phyloP scores from a whole-genome alignment of 73 alveolate species.

The Paramecium bursaria region DNA sequence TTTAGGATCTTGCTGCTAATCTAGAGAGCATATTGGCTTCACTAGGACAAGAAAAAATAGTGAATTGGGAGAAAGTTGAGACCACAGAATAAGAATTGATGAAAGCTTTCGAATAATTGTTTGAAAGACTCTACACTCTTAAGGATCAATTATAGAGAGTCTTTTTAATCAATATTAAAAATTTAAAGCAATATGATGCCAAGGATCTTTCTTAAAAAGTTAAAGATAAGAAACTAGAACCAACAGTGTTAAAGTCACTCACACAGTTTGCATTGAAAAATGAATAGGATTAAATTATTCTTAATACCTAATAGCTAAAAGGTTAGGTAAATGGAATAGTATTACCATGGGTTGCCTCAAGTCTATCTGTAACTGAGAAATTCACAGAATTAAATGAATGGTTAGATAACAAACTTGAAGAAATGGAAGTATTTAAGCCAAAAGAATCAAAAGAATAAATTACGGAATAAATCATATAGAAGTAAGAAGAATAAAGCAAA shows the following conservation, averaged over 20 bases:
- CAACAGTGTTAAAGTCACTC: slow-evolving; percentile 29
- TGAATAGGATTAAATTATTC: slow-evolving; percentile 32
- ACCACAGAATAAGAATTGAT: slow-evolving; percentile 18
- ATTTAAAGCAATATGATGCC: slow-evolving; percentile 57
- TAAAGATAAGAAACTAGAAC: slow-evolving; percentile 39
- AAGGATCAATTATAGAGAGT: slow-evolving; percentile 45
- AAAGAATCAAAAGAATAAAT: slow-evolving; percentile 19
- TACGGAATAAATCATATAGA: background rate
- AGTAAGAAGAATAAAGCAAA: background rate
- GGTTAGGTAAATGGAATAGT: slow-evolving; percentile 43
- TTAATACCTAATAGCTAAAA: slow-evolving; percentile 5
- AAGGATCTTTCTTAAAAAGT: slow-evolving; percentile 44
- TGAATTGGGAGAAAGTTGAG: slow-evolving; percentile 56
- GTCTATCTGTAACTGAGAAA: slow-evolving; percentile 41
- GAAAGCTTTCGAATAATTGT: slow-evolving; percentile 46
- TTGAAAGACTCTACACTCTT: slow-evolving; percentile 50
- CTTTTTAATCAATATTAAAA: slow-evolving; percentile 36
- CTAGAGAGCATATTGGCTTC: slow-evolving; percentile 43
- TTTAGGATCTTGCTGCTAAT: slow-evolving; percentile 49
- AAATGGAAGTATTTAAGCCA: slow-evolving; percentile 53
- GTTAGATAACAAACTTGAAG: slow-evolving; percentile 41
- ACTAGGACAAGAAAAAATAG: slow-evolving; percentile 46
- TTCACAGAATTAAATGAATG: slow-evolving; percentile 47
- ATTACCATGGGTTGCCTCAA: slow-evolving; percentile 38
- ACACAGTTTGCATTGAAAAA: slow-evolving; percentile 43